These are phyloP conservation scores for Casuarina glauca DNA, from an alignment of 306 rosid species.

Conservation along the genomic window DNA sequence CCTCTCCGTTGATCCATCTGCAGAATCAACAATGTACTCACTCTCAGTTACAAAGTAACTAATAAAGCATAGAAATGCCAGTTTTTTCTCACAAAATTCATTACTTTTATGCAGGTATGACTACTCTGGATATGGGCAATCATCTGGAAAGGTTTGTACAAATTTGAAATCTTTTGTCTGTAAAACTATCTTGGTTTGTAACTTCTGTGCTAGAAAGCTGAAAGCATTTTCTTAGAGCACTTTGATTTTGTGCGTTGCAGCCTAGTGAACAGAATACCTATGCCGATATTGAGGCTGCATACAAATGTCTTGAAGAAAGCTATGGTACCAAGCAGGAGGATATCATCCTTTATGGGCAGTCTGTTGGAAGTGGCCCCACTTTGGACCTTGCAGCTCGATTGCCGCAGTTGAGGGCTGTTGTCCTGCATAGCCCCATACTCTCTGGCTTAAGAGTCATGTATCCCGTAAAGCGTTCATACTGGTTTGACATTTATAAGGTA, in stretches of 20 bases:
- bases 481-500: slow-evolving; percentile 97
- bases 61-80: background rate
- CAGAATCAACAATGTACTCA: background rate
- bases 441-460: slow-evolving; percentile 97
- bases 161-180: slow-evolving; percentile 16
- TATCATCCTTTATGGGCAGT: slow-evolving; percentile 85
- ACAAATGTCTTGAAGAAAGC: slow-evolving; percentile 88
- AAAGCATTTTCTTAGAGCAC: slow-evolving; percentile 26
- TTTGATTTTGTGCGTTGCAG: slow-evolving; percentile 50
- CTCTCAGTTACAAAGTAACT: slow-evolving; percentile 7
- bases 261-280: slow-evolving; percentile 96
- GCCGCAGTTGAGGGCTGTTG: slow-evolving; percentile 86
- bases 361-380: slow-evolving; percentile 97
- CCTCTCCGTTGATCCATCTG: slow-evolving; percentile 7
- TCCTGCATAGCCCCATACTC: slow-evolving; percentile 90
- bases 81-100: slow-evolving; percentile 18
- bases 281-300: slow-evolving; percentile 90
- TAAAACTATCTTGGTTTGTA: slow-evolving; percentile 7
- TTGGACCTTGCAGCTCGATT: slow-evolving; percentile 83
- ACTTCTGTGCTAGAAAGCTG: slow-evolving; percentile 20
- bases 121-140: slow-evolving; percentile 92
- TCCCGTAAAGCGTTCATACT: slow-evolving; percentile 86
- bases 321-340: slow-evolving; percentile 89
- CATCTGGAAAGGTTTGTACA: slow-evolving; percentile 89
- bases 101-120: slow-evolving; percentile 70